Evolutionary conservation across 139 green algal genomes (phyloP), one percentile per base, ranked within the genome.

Genomic region (Haematococcus lacustris): DNA sequence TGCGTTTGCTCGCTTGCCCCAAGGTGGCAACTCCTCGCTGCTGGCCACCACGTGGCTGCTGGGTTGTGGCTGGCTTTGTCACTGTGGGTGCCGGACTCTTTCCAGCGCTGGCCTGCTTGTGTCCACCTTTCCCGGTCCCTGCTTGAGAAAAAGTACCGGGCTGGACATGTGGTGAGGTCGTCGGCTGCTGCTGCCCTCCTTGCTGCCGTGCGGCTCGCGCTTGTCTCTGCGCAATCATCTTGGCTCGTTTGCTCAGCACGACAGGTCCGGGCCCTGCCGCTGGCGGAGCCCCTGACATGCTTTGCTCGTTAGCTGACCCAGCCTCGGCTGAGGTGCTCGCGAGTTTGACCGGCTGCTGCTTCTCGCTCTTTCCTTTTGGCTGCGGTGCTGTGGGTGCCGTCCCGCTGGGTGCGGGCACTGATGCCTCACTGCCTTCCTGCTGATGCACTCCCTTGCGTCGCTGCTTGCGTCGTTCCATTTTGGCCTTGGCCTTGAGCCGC

Each of bases 401-500:
- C 13, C 47, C 47, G 13, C 13, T 21, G 13, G 47, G 13, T 57
- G 13, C 21, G 47, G 47, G 13, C 47, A 28, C 47, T 57, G 47
- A 13, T 28, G 47, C 21, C 21, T 21, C 47, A 57, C 21, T 57
- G 21, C 13, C 47, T 57, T 57, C 21, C 13, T 21, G 13, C 47
- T 57, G 47, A 21, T 21, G 47, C 47, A 28, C 47, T 57, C 47
- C 47, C 21, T 57, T 57, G 47, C 13, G 13, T 57, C 47, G 47
- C 47, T 28, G 47, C 47, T 71, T 71, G 25, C 66, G 66, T 4
- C 66, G 39, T 30, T 71, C n/a, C 66, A 71, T 71, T 32, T 71
- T 77, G 40, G 60, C 60, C 9, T 71, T 71, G 43, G 64, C 34
- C 26, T 67, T 66, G 33, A 60, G 26, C 50, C 34, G 28, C 68